Base-by-base conservation (phyloP, 352 stramenopile genomes). In the Phytophthora lateralis region DNA sequence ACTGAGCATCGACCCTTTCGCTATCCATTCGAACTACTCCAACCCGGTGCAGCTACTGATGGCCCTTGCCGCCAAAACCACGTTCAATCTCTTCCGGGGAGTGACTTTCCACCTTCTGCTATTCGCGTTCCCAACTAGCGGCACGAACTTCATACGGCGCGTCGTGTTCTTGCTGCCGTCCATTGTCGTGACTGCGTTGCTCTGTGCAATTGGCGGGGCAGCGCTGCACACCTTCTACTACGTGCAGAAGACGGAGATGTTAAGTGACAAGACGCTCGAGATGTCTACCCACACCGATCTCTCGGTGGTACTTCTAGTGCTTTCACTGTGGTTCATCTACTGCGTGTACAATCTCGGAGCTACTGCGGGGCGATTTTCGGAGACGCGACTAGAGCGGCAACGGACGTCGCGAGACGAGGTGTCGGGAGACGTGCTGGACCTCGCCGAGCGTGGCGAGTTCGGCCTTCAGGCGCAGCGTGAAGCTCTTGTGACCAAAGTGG, bases 361-460 rank as follows among this genome's bases (percentile, higher is more conserved):
- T 12, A 68, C 75, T 12, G 57, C 63, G 2, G 76, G 73, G 0
- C 37, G 66, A 0, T 86, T 77, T 39, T 75, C 70, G 6, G 75
- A 85, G n/a, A 62, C 61, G 17, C 56, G 72, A 3, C 55, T 71
- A 3, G 64, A 80, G 18, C 73, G 74, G 15, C 55, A 73, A 44
- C 55, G 63, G 12, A 80, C 65, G 9, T 71, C 66, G 3, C 66
- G 72, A 8, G 69, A 71, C 12, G 68, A 85, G 21, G 41, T 89
- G 3, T 75, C 72, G 0, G 70, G 82, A 26, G 71, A 88, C 10
- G 60, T 88, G 7, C 58, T 91, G 14, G 70, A 80, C 17, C 75
- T 88, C 15, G 82, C 82, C 0, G 79, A 91, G 24, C 67, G 77
- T 10, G 82, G 82, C 6, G 79, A 91, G 47, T 89, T 91, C 32